Conservation (phyloP, 345 rosid genomes). For the Erucastrum elatum region DNA sequence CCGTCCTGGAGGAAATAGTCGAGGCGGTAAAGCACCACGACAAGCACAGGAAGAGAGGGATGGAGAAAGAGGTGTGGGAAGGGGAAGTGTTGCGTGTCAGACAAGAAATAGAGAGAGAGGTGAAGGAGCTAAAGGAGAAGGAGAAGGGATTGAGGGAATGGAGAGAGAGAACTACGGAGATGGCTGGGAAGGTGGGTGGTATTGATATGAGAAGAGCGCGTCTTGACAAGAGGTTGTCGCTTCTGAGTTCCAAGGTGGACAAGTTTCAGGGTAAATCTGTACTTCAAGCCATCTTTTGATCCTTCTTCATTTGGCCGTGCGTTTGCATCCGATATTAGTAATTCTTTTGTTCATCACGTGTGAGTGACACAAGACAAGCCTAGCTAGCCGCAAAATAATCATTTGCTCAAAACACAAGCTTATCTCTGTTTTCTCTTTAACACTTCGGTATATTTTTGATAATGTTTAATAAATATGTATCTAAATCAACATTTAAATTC, state of each 20-base stretch:
- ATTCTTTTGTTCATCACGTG: conserved; percentile 26
- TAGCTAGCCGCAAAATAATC: background rate
- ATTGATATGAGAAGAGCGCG: conserved; percentile 24
- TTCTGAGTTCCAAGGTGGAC: conserved; percentile 34
- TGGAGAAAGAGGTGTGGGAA: conserved; percentile 22
- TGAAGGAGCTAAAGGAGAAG: conserved; percentile 26
- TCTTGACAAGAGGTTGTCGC: conserved; percentile 32
- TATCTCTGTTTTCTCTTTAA: too few species aligned
- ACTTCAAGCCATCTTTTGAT: conserved; percentile 27
- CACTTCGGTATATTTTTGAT: too few species aligned
- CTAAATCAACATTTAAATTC: too few species aligned
- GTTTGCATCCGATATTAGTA: background rate
- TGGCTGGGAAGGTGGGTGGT: conserved; percentile 27
- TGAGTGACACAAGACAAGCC: background rate
- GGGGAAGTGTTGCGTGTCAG: conserved; percentile 19
- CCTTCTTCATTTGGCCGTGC: background rate
- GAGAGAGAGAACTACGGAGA: conserved; percentile 26
- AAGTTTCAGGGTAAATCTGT: conserved; percentile 29
- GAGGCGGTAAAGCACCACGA: conserved; percentile 45
- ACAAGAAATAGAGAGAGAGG: conserved; percentile 29
- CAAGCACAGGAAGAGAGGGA: background rate
- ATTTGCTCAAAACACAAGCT: too few species aligned
- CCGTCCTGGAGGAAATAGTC: conserved; percentile 41
- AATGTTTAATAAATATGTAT: too few species aligned
- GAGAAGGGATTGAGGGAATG: conserved; percentile 26